Percentiles rank a stretch among this genome's conserved stretches.
Evolutionary conservation across 2,329 filamentous ascomycete species (phyloP).

Genomic region (Beauveria pseudobassiana): DNA sequence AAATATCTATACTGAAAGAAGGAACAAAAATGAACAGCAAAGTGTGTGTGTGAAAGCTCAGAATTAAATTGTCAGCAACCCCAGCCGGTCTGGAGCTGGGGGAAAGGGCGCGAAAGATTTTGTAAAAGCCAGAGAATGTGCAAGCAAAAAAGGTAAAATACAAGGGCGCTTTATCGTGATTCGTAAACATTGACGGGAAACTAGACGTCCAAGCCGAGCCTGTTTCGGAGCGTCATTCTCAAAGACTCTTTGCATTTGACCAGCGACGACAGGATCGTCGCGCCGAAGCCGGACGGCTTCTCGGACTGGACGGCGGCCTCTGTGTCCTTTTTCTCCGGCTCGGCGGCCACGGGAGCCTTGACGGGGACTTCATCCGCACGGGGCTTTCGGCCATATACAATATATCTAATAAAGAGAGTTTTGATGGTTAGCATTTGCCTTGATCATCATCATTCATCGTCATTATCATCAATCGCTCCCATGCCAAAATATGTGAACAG

Average conservation of each 20-base stretch:
- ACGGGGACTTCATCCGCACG: constrained; percentile 28
- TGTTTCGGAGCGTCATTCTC: not conserved
- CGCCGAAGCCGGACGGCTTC: not conserved
- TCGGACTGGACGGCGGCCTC: not conserved
- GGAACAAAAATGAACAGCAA: too few relatives aligned
- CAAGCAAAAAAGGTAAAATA: not conserved
- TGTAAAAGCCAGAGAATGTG: too few relatives aligned
- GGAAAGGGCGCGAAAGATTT: too few relatives aligned
- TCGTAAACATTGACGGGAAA: not conserved
- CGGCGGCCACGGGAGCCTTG: constrained; percentile 26
- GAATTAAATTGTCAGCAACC: too few relatives aligned
- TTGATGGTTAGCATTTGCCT: not conserved
- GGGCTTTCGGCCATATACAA: constrained; percentile 10
- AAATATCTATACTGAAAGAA: too few relatives aligned
- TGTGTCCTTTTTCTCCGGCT: not conserved
- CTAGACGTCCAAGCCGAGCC: not conserved
- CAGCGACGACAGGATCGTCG: not conserved
- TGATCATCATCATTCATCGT: not conserved
- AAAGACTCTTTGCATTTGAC: not conserved
- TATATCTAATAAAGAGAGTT: not conserved
- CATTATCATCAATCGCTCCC: too few relatives aligned
- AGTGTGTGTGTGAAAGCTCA: too few relatives aligned
- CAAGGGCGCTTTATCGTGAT: not conserved
- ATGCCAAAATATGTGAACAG: not conserved
- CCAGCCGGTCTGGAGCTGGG: too few relatives aligned